These are phyloP conservation scores for Pleurotus ostreatus DNA, from an alignment of 768 basidiomycete genomes.

Conservation along the genomic window DNA sequence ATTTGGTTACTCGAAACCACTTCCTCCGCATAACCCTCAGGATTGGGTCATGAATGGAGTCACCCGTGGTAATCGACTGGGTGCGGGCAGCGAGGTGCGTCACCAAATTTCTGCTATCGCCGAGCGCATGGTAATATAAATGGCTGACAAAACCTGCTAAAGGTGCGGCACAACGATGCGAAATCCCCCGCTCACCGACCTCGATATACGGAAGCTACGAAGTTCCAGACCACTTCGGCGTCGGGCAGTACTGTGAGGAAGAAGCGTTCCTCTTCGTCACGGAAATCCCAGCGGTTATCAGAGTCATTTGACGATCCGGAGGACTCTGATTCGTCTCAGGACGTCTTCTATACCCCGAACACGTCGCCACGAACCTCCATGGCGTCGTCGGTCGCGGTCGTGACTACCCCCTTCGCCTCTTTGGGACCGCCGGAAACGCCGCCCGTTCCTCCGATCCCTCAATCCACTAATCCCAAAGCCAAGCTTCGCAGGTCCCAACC, in stretches of 20 bases:
- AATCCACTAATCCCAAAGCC: conserved; percentile 12
- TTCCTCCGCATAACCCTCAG: too few relatives aligned
- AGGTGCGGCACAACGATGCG: too few relatives aligned
- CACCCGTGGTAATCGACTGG: too few relatives aligned
- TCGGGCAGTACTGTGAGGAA: conserved; percentile 7
- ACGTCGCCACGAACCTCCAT: conserved; percentile 50
- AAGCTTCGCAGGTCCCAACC: conserved; percentile 12
- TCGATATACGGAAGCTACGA: too few relatives aligned
- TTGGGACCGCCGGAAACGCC: conserved; percentile 21
- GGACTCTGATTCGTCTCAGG: conserved; percentile 33
- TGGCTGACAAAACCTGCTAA: too few relatives aligned
- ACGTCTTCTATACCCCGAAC: conserved; percentile 62
- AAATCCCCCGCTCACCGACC: too few relatives aligned
- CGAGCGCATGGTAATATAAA: too few relatives aligned
- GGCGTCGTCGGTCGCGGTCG: conserved; percentile 19
- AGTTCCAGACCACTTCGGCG: too few relatives aligned
- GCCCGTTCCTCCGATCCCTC: conserved; percentile 11
- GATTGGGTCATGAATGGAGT: too few relatives aligned
- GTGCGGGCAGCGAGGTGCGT: too few relatives aligned
- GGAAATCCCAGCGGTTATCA: conserved; percentile 8
- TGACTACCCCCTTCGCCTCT: conserved; percentile 22
- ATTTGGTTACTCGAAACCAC: too few relatives aligned
- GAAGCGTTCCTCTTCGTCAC: conserved; percentile 19
- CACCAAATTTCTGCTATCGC: too few relatives aligned
- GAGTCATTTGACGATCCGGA: conserved; percentile 18